phyloP scores from a whole-genome alignment of 306 rosid species.

The Astragalus membranaceus region DNA sequence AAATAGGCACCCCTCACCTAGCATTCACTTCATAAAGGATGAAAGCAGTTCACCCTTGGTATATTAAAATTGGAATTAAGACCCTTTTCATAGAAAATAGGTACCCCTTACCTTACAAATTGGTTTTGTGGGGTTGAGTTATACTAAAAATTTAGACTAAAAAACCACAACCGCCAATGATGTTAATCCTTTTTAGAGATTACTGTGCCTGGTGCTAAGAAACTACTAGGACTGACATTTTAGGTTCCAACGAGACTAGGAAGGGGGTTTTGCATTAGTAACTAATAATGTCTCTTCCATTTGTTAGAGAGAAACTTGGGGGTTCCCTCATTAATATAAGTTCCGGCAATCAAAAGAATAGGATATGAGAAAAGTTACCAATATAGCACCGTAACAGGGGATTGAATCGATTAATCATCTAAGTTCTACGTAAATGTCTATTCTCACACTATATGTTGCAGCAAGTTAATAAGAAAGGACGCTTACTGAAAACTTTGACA shows the following conservation, averaged over 20 bases:
- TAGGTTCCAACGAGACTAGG: not conserved
- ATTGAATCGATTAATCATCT: not conserved
- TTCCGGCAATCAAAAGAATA: not conserved
- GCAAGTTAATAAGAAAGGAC: conserved; percentile 1
- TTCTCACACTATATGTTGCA: not conserved
- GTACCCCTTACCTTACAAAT: not conserved
- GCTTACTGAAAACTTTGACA: conserved; percentile 83
- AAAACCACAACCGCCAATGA: not conserved
- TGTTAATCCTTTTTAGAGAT: not conserved
- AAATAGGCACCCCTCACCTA: not conserved
- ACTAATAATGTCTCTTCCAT: not conserved
- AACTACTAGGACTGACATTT: not conserved
- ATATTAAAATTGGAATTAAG: not conserved
- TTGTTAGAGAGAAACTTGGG: not conserved
- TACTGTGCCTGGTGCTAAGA: not conserved
- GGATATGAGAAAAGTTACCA: not conserved
- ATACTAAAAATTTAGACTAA: not conserved
- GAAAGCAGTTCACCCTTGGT: not conserved
- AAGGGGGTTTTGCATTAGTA: not conserved
- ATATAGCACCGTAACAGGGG: not conserved
- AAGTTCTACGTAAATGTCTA: not conserved
- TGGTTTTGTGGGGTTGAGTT: not conserved
- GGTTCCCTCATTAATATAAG: not conserved
- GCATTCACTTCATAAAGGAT: not conserved
- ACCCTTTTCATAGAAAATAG: not conserved